Evolutionary conservation across 805 yeast species (phyloP).

Genomic region (Kregervanrija fluxuum): DNA sequence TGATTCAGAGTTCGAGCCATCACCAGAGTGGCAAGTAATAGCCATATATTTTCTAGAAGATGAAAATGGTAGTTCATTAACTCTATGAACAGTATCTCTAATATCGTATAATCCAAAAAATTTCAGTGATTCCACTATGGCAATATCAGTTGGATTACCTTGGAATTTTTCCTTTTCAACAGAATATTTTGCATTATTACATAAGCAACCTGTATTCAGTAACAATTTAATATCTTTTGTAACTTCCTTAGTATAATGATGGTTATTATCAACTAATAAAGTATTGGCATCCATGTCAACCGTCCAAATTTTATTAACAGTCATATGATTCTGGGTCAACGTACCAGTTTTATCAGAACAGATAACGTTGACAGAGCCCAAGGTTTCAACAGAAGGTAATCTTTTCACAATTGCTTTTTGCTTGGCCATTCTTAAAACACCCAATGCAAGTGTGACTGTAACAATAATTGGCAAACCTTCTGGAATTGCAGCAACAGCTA

Average conservation of each 20-base stretch:
- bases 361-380: constrained; percentile 90
- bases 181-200: constrained; percentile 70
- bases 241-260: constrained; percentile 30
- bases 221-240: constrained; percentile 49
- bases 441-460: constrained; percentile 92
- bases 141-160: constrained; percentile 95
- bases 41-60: constrained; percentile 89
- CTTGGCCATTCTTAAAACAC: constrained; percentile 93
- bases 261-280: constrained; percentile 30
- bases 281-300: constrained; percentile 43
- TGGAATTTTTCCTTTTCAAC: constrained; percentile 60
- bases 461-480: constrained; percentile 98
- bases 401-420: constrained; percentile 91
- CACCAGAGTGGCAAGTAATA: constrained; percentile 57
- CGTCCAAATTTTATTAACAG: constrained; percentile 79
- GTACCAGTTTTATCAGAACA: constrained; percentile 93
- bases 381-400: constrained; percentile 89
- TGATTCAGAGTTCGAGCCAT: constrained; percentile 46
- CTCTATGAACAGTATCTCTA: constrained; percentile 52
- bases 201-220: constrained; percentile 60
- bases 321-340: constrained; percentile 85
- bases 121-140: constrained; percentile 67
- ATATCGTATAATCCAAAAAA: constrained; percentile 67
- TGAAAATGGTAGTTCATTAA: constrained; percentile 76
- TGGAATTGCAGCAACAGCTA: constrained; percentile 99